Evolutionary conservation across 2,329 filamentous ascomycete genomes (phyloP).

Genomic region (Purpureocillium takamizusanense): DNA sequence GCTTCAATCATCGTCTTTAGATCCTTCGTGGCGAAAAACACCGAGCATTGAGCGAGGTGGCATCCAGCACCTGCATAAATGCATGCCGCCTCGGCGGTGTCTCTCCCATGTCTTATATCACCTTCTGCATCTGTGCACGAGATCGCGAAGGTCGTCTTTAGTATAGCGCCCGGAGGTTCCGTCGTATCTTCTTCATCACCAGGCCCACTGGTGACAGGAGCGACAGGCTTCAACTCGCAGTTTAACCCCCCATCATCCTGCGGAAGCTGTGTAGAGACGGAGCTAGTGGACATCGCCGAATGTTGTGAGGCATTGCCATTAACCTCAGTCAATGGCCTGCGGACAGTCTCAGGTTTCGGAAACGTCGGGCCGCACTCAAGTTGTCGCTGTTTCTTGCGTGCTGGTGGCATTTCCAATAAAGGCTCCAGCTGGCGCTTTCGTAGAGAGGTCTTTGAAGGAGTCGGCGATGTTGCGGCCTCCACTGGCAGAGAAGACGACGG

Average conservation of each 20-base stretch:
- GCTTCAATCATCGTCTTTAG: slow-evolving; percentile 23
- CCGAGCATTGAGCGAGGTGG: slow-evolving; percentile 21
- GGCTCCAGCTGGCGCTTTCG: neutral
- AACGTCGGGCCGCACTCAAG: too few species aligned
- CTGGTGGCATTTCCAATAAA: neutral
- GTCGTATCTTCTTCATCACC: too few species aligned
- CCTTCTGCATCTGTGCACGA: neutral
- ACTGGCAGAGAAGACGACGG: slow-evolving; percentile 6
- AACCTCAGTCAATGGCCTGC: slow-evolving; percentile 13
- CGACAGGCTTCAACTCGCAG: too few species aligned
- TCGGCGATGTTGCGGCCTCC: neutral
- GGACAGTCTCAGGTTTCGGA: slow-evolving; percentile 2
- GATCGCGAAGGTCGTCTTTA: too few species aligned
- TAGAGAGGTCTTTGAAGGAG: too few species aligned
- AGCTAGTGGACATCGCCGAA: neutral
- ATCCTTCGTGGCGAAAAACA: slow-evolving; percentile 35
- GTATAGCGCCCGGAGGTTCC: too few species aligned
- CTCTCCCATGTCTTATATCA: neutral
- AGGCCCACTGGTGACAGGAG: too few species aligned
- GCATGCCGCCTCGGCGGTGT: slow-evolving; percentile 14
- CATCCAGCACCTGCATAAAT: slow-evolving; percentile 24
- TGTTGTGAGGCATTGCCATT: slow-evolving; percentile 12
- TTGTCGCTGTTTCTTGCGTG: slow-evolving; percentile 11
- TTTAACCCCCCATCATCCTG: too few species aligned
- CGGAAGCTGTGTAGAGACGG: neutral